Conservation (phyloP, 257 asterid genomes). For the Solanum clarkiae region DNA sequence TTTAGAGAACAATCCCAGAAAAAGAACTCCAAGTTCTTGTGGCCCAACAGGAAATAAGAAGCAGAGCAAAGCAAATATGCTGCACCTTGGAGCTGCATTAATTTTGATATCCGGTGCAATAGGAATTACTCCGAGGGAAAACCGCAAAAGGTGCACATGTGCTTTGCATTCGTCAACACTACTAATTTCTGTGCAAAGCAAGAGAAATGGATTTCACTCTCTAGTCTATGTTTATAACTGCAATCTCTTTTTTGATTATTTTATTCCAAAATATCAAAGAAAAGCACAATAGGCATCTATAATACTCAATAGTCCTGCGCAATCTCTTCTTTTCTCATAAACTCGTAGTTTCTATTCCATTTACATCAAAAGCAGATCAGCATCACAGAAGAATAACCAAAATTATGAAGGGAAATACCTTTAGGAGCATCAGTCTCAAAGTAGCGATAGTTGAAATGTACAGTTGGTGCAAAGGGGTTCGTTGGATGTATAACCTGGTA, state of each 20-base stretch:
- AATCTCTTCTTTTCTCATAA: background rate
- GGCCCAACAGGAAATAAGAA: background rate
- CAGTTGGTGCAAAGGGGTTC: constrained; percentile 98
- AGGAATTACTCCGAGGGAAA: background rate
- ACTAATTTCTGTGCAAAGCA: background rate
- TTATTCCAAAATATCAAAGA: background rate
- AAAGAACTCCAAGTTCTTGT: background rate
- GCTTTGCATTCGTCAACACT: background rate
- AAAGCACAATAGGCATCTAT: background rate
- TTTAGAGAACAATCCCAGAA: background rate
- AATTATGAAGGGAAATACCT: constrained; percentile 31
- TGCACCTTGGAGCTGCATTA: background rate
- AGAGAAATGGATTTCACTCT: background rate
- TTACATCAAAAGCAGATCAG: background rate
- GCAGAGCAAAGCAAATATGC: background rate
- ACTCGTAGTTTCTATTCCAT: background rate
- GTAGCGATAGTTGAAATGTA: constrained; percentile 94
- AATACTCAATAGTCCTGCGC: background rate
- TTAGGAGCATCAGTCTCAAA: constrained; percentile 94
- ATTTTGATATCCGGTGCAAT: background rate
- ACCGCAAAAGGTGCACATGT: background rate
- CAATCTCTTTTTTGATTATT: background rate
- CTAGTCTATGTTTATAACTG: background rate
- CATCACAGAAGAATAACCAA: background rate
- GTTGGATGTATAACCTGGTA: constrained; percentile 84